Evolutionary conservation across 768 basidiomycete genomes (phyloP), one percentile per base, ranked within the genome.

Genomic region (Kwoniella heveanensis): DNA sequence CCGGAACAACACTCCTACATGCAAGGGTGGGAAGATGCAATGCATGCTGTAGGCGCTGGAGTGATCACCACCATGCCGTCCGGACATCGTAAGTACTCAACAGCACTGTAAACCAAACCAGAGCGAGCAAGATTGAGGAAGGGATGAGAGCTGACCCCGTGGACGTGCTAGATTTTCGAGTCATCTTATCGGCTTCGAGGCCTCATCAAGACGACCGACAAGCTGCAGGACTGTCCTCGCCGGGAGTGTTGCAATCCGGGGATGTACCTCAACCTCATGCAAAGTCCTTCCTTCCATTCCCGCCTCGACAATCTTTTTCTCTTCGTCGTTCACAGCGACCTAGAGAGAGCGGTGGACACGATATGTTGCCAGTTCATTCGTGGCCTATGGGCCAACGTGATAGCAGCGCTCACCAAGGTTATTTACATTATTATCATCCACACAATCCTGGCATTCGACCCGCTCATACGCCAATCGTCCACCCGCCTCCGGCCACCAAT

Each of bases 401-500:
- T 12, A 4, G 15, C 3, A 4, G 15, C 3, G 25, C 60, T 48
- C 52, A 54, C 44, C 46, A 32, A 21, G 39, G 29, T 32, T 29
- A 53, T 19, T 22, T 48, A 25, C 24, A 52, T 32, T 29, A 53
- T 19, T 22, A 37, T 13, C 24, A 52, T 24, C 25, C 60, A 0
- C 17, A 57, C 27, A 25, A 54, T 25, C 63, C 36, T 5, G 36
- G 29, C 57, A 49, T n/a, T n/a, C 32, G 32, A 48, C 22, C 5
- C 36, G 17, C 21, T 13, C 49, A 54, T 50, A 27, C n/a, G 2
- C n/a, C n/a, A 13, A 50, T 48, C 25, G 12, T 57, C 21, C 62
- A 63, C 30, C 62, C 62, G 9, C 62, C 62, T 39, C 57, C 57
- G 24, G 49, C 55, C 22, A 49, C 47, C 2, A 47, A 58, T n/a